These are phyloP conservation scores for Penicillium antarcticum DNA, from an alignment of 495 filamentous ascomycete genomes.

Conservation along the genomic window DNA sequence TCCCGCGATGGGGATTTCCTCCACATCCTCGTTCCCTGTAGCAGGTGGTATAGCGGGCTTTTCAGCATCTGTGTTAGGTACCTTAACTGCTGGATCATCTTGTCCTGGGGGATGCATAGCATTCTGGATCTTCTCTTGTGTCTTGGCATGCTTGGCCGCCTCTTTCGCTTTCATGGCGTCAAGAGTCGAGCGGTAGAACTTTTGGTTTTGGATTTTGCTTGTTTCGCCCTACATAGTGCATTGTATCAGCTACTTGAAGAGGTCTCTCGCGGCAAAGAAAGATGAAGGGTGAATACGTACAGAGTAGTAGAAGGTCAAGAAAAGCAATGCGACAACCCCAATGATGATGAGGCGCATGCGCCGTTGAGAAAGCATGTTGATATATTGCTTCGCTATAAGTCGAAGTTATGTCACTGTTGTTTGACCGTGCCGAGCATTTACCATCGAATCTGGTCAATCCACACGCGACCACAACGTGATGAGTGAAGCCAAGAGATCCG, in stretches of 20 bases:
- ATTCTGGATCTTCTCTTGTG: constrained; percentile 27
- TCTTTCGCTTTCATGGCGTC: constrained; percentile 44
- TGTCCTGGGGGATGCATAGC: constrained; percentile 32
- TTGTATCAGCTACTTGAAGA: constrained; percentile 2
- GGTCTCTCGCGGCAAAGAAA: not conserved
- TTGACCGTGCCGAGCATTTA: not conserved
- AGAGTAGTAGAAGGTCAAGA: constrained; percentile 63
- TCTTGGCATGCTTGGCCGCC: constrained; percentile 27
- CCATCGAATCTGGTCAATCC: not conserved
- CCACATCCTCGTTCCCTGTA: constrained; percentile 28
- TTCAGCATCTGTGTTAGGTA: constrained; percentile 48
- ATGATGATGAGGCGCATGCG: constrained; percentile 60
- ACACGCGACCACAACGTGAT: not conserved
- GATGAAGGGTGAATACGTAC: constrained; percentile 22
- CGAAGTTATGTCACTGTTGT: not conserved
- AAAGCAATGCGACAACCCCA: constrained; percentile 52
- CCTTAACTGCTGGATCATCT: constrained; percentile 30
- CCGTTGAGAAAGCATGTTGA: constrained; percentile 68
- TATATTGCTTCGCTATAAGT: not conserved
- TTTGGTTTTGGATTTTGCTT: constrained; percentile 41
- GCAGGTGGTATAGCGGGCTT: constrained; percentile 44
- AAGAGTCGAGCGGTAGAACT: constrained; percentile 49
- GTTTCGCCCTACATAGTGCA: constrained; percentile 35
- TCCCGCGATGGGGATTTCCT: constrained; percentile 59
- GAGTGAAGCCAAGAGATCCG: not conserved